These are phyloP conservation scores for Leucogyrophana mollusca DNA, from an alignment of 768 basidiomycete species.

Conservation along the genomic window DNA sequence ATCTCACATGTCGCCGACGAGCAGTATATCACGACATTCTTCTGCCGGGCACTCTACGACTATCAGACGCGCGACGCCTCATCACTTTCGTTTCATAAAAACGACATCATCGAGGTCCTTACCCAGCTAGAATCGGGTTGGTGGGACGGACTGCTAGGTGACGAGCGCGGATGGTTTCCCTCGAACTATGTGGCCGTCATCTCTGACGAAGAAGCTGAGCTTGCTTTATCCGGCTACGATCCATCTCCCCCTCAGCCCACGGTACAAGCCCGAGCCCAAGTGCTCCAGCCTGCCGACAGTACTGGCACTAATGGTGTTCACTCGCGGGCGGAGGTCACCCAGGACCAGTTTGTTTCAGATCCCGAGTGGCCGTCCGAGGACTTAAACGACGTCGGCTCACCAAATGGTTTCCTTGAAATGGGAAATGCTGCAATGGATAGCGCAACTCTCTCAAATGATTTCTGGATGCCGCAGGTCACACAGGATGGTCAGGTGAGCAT, in stretches of 20 bases:
- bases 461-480: slow-evolving; percentile 89
- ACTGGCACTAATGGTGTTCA: slow-evolving; percentile 11
- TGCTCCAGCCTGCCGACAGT: slow-evolving; percentile 10
- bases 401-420: slow-evolving; percentile 33
- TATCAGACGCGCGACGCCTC: slow-evolving; percentile 87
- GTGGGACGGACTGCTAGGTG: slow-evolving; percentile 95
- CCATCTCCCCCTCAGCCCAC: slow-evolving; percentile 12
- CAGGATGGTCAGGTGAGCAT: slow-evolving; percentile 74
- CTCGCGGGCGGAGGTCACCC: slow-evolving; percentile 12
- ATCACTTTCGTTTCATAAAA: slow-evolving; percentile 81
- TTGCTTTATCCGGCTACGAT: slow-evolving; percentile 43
- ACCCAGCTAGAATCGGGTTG: slow-evolving; percentile 91
- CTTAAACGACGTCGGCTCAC: slow-evolving; percentile 22
- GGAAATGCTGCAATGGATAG: slow-evolving; percentile 25
- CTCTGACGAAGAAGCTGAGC: slow-evolving; percentile 78
- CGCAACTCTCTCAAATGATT: slow-evolving; percentile 58
- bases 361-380: slow-evolving; percentile 57
- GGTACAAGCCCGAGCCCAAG: slow-evolving; percentile 10
- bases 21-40: slow-evolving; percentile 65
- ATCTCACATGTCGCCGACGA: slow-evolving; percentile 41
- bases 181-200: slow-evolving; percentile 89
- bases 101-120: slow-evolving; percentile 92
- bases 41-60: slow-evolving; percentile 91
- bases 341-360: slow-evolving; percentile 36
- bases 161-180: slow-evolving; percentile 95